Base-by-base conservation (phyloP, 2,329 filamentous ascomycete genomes). In the Diaporthe aspalathi region DNA sequence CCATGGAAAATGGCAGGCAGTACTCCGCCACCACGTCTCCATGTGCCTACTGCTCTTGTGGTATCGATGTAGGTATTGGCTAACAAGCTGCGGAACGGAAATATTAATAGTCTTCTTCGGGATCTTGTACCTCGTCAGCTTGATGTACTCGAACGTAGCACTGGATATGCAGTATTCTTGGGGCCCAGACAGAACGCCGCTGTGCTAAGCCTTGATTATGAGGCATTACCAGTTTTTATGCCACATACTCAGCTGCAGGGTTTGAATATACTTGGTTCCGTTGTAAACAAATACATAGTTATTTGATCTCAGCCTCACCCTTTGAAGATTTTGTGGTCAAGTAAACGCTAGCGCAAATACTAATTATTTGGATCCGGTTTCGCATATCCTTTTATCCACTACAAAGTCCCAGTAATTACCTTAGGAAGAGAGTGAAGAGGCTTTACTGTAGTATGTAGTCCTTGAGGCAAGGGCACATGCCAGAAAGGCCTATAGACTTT, bases 271-370 rank as follows among this genome's bases (percentile, higher is more conserved):
- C 12, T 24, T 11, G 11, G 24, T 14, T n/a, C 7, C 12, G n/a
- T 3, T 12, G 1, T 16, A 3, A 2, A 24, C 6, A 14, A 11
- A 24, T 24, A 11, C 22, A 11, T 14, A 5, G 11, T 14, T 11
- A 24, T 5, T 50, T 75, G 5, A 74, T 76, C 45, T 47, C 47
- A 47, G 40, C 52, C 4, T 16, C 63, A 27, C 27, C 62, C 17
- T 57, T 57, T 22, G 27, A 56, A 24, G 49, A 40, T 11, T 24
- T 32, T 16, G 27, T 66, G 6, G 43, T 60, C 20, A 50, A 45
- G 29, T n/a, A n/a, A n/a, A n/a, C n/a, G n/a, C n/a, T n/a, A n/a
- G n/a, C n/a, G n/a, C n/a, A n/a, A n/a, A n/a, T n/a, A n/a, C n/a
- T n/a, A n/a, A n/a, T n/a, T n/a, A n/a, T n/a, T n/a, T n/a, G n/a